Percentiles rank a stretch among this genome's conserved stretches.
These are phyloP conservation scores for Penicillium sp. DNA, from an alignment of 2,329 filamentous ascomycete genomes.

Conservation along the genomic window DNA sequence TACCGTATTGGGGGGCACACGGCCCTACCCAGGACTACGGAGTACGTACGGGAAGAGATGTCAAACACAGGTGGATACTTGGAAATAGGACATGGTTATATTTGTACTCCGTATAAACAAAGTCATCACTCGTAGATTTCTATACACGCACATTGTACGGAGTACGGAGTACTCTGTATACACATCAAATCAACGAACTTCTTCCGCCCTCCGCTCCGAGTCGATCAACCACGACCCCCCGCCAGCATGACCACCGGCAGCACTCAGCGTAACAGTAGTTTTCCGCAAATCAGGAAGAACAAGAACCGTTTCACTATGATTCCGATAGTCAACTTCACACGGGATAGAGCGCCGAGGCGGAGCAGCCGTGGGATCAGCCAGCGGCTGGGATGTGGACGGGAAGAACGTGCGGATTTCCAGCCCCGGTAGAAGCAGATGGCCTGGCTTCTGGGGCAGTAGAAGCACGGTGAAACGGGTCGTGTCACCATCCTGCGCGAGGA, in stretches of 20 bases:
- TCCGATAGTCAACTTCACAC: slow-evolving; percentile 79
- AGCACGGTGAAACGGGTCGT: slow-evolving; percentile 64
- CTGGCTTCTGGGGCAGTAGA: slow-evolving; percentile 76
- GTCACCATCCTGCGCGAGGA: slow-evolving; percentile 55
- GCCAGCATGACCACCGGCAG: slow-evolving; percentile 56
- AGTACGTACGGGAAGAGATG: background rate
- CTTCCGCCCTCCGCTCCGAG: slow-evolving; percentile 49
- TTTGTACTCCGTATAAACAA: background rate
- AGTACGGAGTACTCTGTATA: background rate
- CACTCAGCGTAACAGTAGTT: slow-evolving; percentile 72
- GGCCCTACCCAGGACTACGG: background rate
- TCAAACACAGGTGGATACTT: background rate
- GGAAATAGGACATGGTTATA: background rate
- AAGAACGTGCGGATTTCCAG: slow-evolving; percentile 73
- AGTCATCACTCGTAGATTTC: slow-evolving; percentile 24
- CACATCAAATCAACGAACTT: slow-evolving; percentile 11
- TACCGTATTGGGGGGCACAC: background rate
- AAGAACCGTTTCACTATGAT: slow-evolving; percentile 73
- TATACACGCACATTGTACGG: background rate
- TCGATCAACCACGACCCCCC: slow-evolving; percentile 69
- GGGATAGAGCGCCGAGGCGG: slow-evolving; percentile 43
- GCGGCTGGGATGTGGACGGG: slow-evolving; percentile 30
- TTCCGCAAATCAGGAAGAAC: slow-evolving; percentile 71
- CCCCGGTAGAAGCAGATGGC: slow-evolving; percentile 73
- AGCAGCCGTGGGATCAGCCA: slow-evolving; percentile 17